Evolutionary conservation across 2,329 filamentous ascomycete species (phyloP).

Genomic region (Balansia obtecta): DNA sequence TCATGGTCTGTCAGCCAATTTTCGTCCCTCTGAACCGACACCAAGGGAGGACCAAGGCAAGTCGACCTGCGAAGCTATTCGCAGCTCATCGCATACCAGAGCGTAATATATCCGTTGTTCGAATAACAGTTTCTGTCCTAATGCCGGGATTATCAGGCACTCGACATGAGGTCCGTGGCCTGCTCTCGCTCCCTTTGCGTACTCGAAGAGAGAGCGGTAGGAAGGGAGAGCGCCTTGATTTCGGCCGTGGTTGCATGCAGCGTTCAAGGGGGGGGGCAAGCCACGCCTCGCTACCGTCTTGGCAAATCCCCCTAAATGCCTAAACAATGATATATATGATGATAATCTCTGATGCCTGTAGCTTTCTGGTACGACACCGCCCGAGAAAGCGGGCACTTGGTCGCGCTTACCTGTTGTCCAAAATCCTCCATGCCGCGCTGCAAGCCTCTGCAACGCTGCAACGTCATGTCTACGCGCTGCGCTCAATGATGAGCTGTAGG

Average conservation of each 20-base stretch:
- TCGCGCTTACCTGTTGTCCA: conserved; percentile 1
- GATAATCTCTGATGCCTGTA: background rate
- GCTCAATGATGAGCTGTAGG: background rate
- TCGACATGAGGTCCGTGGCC: too few relatives aligned
- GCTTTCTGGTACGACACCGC: background rate
- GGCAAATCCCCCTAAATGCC: conserved; percentile 1
- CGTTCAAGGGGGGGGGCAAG: conserved; percentile 1
- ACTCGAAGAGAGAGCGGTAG: background rate
- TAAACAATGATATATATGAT: background rate
- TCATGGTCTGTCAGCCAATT: background rate
- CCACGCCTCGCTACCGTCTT: background rate
- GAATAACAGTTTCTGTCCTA: too few relatives aligned
- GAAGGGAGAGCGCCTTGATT: background rate
- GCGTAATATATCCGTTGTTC: too few relatives aligned
- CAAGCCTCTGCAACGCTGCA: conserved; percentile 1
- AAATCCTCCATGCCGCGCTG: background rate
- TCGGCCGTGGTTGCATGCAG: conserved; percentile 1
- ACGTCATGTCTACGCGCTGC: conserved; percentile 1
- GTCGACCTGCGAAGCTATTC: too few relatives aligned
- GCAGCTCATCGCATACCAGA: too few relatives aligned
- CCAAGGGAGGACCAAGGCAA: too few relatives aligned
- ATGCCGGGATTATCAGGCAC: too few relatives aligned
- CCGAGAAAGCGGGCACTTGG: background rate
- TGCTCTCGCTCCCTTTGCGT: too few relatives aligned
- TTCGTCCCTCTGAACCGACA: background rate